These are phyloP conservation scores for Oryza nivara DNA, from an alignment of 176 grass and related monocot species.

Conservation along the genomic window DNA sequence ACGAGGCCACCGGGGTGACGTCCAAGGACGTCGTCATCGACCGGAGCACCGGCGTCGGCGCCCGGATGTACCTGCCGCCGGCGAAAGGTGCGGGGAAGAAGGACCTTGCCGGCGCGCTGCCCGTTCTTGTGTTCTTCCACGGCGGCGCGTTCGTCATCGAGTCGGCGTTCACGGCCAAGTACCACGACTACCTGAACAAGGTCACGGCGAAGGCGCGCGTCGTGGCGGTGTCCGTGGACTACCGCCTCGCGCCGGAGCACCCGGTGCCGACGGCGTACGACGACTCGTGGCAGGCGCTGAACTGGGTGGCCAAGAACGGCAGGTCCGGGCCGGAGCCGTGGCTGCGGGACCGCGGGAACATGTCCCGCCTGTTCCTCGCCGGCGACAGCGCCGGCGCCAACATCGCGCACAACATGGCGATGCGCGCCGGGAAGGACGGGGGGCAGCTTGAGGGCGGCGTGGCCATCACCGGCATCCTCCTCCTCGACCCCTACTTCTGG, in stretches of 20 bases:
- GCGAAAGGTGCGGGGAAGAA: background rate
- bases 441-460: constrained; percentile 33
- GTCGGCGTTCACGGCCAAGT: constrained; percentile 81
- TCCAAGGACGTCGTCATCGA: constrained; percentile 75
- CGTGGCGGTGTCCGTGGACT: constrained; percentile 77
- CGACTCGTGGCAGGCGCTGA: constrained; percentile 72
- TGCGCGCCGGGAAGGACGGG: constrained; percentile 28
- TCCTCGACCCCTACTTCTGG: constrained; percentile 78
- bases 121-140: constrained; percentile 68
- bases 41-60: constrained; percentile 36
- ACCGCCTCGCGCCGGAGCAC: constrained; percentile 83
- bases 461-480: constrained; percentile 51
- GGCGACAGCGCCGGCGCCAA: constrained; percentile 85
- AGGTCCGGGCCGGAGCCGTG: constrained; percentile 56
- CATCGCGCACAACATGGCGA: constrained; percentile 67
- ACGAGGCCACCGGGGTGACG: constrained; percentile 48
- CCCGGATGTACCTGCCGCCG: constrained; percentile 62
- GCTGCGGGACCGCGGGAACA: constrained; percentile 58
- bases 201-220: constrained; percentile 56
- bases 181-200: constrained; percentile 73
- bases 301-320: constrained; percentile 56
- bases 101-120: constrained; percentile 32
- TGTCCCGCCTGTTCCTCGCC: constrained; percentile 57
- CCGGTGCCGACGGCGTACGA: constrained; percentile 70
- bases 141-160: constrained; percentile 85